Evolutionary conservation across 2,329 filamentous ascomycete genomes (phyloP).

Genomic region (Neurospora crassa): DNA sequence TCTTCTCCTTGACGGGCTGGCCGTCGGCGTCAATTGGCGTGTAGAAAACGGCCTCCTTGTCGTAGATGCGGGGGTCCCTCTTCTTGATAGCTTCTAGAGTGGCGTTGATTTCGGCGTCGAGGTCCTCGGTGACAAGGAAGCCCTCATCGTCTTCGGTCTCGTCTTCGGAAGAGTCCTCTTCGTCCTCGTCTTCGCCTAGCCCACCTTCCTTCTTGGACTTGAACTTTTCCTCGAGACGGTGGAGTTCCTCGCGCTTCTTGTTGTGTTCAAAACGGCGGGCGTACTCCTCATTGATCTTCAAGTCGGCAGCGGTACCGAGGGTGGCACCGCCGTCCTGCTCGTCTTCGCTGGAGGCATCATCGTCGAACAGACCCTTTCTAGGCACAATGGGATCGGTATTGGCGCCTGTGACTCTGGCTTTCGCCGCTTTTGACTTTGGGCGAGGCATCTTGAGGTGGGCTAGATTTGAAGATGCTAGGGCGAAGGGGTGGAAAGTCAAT

Average conservation of each 20-base stretch:
- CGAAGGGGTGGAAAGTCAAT: not conserved
- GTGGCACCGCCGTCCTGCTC: conserved; percentile 30
- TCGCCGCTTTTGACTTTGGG: conserved; percentile 1
- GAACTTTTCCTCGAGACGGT: conserved; percentile 83
- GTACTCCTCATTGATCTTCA: conserved; percentile 87
- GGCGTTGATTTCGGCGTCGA: conserved; percentile 80
- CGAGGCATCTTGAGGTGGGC: conserved; percentile 4
- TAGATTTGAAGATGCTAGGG: not conserved
- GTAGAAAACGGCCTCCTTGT: conserved; percentile 72
- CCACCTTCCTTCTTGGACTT: conserved; percentile 34
- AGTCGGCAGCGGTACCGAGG: conserved; percentile 24
- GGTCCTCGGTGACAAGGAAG: conserved; percentile 71
- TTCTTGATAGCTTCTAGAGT: conserved; percentile 79
- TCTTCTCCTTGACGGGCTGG: conserved; percentile 37
- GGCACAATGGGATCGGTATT: conserved; percentile 13
- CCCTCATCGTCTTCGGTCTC: conserved; percentile 88
- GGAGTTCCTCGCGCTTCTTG: conserved; percentile 86
- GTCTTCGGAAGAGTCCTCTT: conserved; percentile 55
- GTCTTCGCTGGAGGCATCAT: conserved; percentile 34
- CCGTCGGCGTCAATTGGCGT: conserved; percentile 46
- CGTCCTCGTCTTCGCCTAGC: conserved; percentile 41
- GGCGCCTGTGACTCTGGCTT: not conserved
- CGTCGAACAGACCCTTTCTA: conserved; percentile 46
- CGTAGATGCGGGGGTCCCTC: conserved; percentile 88
- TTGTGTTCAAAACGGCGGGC: conserved; percentile 90